Conservation (phyloP, 2,329 filamentous ascomycete species). For the Colletotrichum costaricense region DNA sequence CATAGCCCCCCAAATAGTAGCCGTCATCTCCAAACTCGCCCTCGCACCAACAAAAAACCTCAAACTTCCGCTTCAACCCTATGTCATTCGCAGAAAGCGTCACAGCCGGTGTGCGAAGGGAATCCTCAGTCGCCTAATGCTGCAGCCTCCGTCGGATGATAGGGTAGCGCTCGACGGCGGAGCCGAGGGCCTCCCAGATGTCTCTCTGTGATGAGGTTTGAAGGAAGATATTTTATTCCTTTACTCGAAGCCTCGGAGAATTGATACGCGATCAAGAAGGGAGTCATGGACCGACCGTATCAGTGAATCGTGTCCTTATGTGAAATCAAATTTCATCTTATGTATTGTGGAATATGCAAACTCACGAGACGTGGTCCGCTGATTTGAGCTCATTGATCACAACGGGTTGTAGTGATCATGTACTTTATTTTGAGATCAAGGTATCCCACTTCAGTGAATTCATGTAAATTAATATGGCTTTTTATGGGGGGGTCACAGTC, state of each 20-base stretch:
- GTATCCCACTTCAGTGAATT: no score
- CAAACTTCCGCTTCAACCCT: not conserved
- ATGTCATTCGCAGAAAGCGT: not conserved
- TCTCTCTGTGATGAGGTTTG: not conserved
- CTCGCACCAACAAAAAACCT: not conserved
- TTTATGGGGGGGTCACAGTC: rapidly evolving
- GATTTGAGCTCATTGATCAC: no score
- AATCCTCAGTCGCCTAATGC: not conserved
- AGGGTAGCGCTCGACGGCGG: not conserved
- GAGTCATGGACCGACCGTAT: not conserved
- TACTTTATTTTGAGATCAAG: no score
- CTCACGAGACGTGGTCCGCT: no score
- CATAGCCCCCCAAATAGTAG: not conserved
- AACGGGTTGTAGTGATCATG: no score
- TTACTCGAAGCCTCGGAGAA: not conserved
- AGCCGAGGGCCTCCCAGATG: not conserved
- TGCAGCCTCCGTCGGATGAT: not conserved
- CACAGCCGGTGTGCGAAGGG: not conserved
- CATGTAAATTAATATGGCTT: no score
- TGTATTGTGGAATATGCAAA: not conserved
- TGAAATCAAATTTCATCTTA: not conserved
- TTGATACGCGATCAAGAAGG: not conserved
- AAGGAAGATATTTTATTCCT: not conserved
- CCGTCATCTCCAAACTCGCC: not conserved
- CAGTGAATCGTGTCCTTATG: not conserved